A percentile compares a stretch with the other conserved stretches of the same genome.
These are phyloP conservation scores for Psidium friedrichsthalianum DNA, from an alignment of 345 rosid species.

Conservation along the genomic window DNA sequence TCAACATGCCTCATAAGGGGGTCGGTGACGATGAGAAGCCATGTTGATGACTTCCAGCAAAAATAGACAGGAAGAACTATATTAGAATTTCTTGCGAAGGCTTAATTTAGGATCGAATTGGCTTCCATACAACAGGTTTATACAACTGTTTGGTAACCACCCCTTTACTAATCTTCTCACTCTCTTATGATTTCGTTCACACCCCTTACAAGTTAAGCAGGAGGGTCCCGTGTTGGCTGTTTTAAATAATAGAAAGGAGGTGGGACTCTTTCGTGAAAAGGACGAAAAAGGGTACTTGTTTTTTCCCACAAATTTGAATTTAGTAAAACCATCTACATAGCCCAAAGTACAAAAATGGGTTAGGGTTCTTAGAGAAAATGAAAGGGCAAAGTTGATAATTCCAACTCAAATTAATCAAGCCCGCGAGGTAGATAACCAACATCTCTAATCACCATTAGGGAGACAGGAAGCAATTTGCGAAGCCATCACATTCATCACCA, in stretches of 20 bases:
- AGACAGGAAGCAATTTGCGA: neutral
- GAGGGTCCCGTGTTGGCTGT: neutral
- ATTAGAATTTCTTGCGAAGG: no score
- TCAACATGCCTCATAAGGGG: no score
- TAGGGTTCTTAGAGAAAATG: neutral
- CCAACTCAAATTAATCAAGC: neutral
- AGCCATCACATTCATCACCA: neutral
- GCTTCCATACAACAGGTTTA: fast-evolving
- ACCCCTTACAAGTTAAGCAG: neutral
- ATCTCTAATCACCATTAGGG: neutral
- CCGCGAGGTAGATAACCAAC: neutral
- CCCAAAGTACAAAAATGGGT: neutral
- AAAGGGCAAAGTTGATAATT: neutral
- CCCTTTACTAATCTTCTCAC: neutral
- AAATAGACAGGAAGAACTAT: no score
- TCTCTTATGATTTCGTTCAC: neutral
- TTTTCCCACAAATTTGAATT: no score
- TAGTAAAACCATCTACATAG: neutral
- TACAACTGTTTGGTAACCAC: neutral
- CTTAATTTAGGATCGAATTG: neutral
- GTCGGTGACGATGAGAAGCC: no score
- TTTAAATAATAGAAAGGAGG: neutral
- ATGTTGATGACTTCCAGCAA: no score
- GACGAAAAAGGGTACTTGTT: neutral
- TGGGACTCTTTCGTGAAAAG: neutral